A percentile compares a stretch with the other conserved stretches of the same genome.
phyloP scores from a whole-genome alignment of 208 protist genomes.

The Chromosphaera perkinsii region DNA sequence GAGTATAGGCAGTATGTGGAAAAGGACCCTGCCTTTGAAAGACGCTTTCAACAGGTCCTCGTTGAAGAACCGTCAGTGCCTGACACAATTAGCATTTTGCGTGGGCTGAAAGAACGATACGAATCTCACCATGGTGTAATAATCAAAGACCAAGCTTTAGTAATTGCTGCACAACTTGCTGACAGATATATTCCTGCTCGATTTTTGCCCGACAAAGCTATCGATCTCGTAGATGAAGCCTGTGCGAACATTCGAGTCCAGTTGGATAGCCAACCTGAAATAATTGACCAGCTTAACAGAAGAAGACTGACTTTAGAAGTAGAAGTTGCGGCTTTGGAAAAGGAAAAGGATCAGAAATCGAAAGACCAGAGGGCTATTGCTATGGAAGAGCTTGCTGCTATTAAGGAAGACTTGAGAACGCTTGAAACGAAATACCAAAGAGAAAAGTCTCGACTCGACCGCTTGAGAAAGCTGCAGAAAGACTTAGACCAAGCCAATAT shows the following conservation, averaged over 20 bases:
- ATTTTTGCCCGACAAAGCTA: slow-evolving; percentile 96
- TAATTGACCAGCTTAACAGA: slow-evolving; percentile 82
- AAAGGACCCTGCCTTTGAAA: slow-evolving; percentile 94
- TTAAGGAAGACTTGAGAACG: slow-evolving; percentile 67
- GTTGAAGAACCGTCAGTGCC: slow-evolving; percentile 89
- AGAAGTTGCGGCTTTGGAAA: slow-evolving; percentile 80
- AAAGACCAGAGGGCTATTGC: slow-evolving; percentile 61
- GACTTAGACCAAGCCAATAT: slow-evolving; percentile 77
- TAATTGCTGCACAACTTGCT: slow-evolving; percentile 65
- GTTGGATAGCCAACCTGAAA: slow-evolving; percentile 88
- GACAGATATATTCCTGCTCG: slow-evolving; percentile 90
- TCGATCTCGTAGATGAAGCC: slow-evolving; percentile 96
- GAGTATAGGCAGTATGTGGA: slow-evolving; percentile 95
- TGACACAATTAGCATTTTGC: slow-evolving; percentile 94
- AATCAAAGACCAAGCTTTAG: slow-evolving; percentile 71
- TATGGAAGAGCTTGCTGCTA: slow-evolving; percentile 45
- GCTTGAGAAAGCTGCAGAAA: slow-evolving; percentile 70
- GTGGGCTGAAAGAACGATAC: slow-evolving; percentile 68
- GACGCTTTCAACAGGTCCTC: slow-evolving; percentile 94
- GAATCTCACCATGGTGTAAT: slow-evolving; percentile 71
- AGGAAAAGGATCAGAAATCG: slow-evolving; percentile 59
- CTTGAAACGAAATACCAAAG: slow-evolving; percentile 69
- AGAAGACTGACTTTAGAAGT: slow-evolving; percentile 67
- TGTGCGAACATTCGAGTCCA: slow-evolving; percentile 78
- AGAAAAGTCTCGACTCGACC: slow-evolving; percentile 72